Conservation (phyloP, 2,329 filamentous ascomycete species). For the Teratosphaeria nubilosa region DNA sequence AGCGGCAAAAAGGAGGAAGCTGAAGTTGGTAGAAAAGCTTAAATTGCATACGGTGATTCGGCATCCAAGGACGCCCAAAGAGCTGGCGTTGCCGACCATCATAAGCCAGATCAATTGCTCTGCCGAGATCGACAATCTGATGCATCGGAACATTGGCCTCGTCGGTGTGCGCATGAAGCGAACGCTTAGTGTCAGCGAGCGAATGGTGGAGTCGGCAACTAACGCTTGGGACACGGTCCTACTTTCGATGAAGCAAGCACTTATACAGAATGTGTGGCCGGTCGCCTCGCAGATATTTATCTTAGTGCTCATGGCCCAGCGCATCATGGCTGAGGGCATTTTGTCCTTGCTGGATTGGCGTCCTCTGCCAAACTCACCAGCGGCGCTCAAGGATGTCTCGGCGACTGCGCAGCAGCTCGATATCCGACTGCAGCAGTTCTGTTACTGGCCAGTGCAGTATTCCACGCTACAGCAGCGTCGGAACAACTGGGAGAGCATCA, state of each 20-base stretch:
- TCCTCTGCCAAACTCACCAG: slow-evolving; percentile 56
- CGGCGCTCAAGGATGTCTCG: slow-evolving; percentile 88
- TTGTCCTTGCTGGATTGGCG: slow-evolving; percentile 78
- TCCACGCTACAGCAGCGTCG: slow-evolving; percentile 81
- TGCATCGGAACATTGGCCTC: slow-evolving; percentile 83
- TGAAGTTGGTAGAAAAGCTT: slow-evolving; percentile 70
- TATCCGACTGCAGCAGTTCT: slow-evolving; percentile 93
- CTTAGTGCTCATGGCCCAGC: slow-evolving; percentile 67
- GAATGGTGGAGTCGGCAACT: slow-evolving; percentile 85
- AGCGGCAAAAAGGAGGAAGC: slow-evolving; percentile 50
- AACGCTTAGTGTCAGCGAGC: slow-evolving; percentile 83
- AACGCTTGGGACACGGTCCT: slow-evolving; percentile 70
- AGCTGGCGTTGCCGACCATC: slow-evolving; percentile 68
- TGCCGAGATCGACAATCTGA: slow-evolving; percentile 71
- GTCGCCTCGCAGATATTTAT: slow-evolving; percentile 62
- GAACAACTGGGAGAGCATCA: slow-evolving; percentile 89
- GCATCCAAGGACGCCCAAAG: slow-evolving; percentile 68
- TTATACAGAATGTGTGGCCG: slow-evolving; percentile 68
- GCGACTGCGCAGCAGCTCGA: slow-evolving; percentile 96
- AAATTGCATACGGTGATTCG: slow-evolving; percentile 77
- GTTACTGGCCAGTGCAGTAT: slow-evolving; percentile 98
- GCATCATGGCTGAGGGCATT: slow-evolving; percentile 69
- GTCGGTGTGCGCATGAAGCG: slow-evolving; percentile 74
- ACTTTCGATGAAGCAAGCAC: slow-evolving; percentile 57
- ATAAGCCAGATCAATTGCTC: slow-evolving; percentile 95